Base-by-base conservation (phyloP, 1,284 basidiomycete genomes). In the Volvariella volvacea region DNA sequence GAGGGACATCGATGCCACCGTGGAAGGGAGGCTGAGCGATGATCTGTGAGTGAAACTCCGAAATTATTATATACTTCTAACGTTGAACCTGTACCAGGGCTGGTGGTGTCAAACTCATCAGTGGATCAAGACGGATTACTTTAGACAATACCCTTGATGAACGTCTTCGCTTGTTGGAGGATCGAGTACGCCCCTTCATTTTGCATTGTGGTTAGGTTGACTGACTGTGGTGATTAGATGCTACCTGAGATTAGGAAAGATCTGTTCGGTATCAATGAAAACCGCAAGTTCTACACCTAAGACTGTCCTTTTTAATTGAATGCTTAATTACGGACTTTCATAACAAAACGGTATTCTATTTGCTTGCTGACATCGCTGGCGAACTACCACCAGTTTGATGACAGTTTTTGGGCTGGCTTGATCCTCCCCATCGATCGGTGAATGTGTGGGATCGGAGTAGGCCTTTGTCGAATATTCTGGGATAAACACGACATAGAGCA, bases 81-180 rank as follows among this genome's bases (percentile, higher is more conserved):
- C 28, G 22, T 36, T 31, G 14, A 49, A n/a, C 34, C 34, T 45
- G 19, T 37, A 51, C 52, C 54, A 88, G 88, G 52, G 82, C 92
- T 43, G 93, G 93, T 16, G 93, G 93, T 20, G 67, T 95, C 38
- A 83, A 85, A 55, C 76, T 95, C 19, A 63, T 77, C 20, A 87
- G 79, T 45, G 84, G 85, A 33, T 73, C 71, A 10, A 74, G 76
- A 37, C 79, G 89, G 42, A 96, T 96, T 61, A 86, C 80, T 28
- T 74, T 97, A 19, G 88, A 96, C 64, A 96, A 97, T 61, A 93
- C 92, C 0, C 71, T 97, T 42, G 90, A 92, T 52, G 92, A 94
- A 60, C 79, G 93, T 41, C 65, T 97, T 58, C 75, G 82, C 55
- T 66, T 96, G 51, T 69, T 96, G 36, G 92, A 96, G 66, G 89